Conservation (phyloP, 148 eudicot genomes). For the Rhododendron mucronatum region DNA sequence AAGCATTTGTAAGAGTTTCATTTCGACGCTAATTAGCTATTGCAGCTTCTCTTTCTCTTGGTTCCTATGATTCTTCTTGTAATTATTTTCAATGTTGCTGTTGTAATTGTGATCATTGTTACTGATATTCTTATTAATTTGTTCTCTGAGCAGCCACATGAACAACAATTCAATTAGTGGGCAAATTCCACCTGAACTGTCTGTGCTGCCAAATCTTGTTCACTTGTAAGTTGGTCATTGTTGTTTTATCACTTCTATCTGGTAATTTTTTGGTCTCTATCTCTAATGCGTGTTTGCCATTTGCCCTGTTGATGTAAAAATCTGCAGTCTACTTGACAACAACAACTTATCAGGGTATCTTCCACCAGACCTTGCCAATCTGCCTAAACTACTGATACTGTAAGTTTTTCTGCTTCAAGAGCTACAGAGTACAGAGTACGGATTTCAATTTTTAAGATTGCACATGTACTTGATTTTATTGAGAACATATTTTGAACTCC, state of each 20-base stretch:
- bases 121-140: conserved; percentile 2
- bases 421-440: not conserved
- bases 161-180: conserved; percentile 61
- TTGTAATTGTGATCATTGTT: not conserved
- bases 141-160: conserved; percentile 48
- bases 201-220: conserved; percentile 42
- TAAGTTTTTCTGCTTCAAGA: conserved; percentile 29
- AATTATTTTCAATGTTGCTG: not conserved
- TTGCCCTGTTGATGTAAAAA: conserved; percentile 13
- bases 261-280: not conserved
- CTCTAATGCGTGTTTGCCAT: not conserved
- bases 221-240: conserved; percentile 40
- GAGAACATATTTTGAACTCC: not conserved
- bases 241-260: not conserved
- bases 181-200: conserved; percentile 47
- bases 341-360: conserved; percentile 80
- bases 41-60: conserved; percentile 1
- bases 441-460: not conserved
- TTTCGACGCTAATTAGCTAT: not conserved
- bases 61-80: not conserved
- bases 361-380: conserved; percentile 62
- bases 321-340: conserved; percentile 73
- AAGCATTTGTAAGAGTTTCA: conserved; percentile 65
- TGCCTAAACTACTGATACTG: conserved; percentile 64
- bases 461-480: not conserved